phyloP scores from a whole-genome alignment of 2,329 filamentous ascomycete species.

The Pyricularia pennisetigena region DNA sequence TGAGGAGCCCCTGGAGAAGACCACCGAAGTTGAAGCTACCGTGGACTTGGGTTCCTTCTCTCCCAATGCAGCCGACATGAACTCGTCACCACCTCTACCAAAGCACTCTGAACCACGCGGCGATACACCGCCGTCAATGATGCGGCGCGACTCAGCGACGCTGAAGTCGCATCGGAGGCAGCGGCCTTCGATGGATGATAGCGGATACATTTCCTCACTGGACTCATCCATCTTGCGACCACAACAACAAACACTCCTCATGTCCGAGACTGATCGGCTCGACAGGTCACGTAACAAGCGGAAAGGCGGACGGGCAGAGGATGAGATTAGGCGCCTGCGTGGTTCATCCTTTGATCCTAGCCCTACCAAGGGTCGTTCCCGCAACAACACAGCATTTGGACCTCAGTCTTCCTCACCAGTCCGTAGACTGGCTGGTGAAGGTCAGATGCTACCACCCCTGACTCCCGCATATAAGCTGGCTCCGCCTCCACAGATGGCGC shows the following conservation, averaged over 20 bases:
- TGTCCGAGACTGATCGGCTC: constrained; percentile 68
- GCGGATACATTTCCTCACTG: constrained; percentile 92
- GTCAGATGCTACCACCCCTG: constrained; percentile 62
- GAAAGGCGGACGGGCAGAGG: constrained; percentile 70
- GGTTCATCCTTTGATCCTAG: constrained; percentile 82
- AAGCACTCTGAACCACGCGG: constrained; percentile 47
- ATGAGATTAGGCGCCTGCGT: constrained; percentile 87
- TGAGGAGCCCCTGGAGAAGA: constrained; percentile 39
- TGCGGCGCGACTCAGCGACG: constrained; percentile 43
- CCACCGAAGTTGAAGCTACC: constrained; percentile 25
- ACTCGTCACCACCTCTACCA: constrained; percentile 82
- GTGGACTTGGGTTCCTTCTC: constrained; percentile 52
- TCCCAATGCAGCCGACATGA: constrained; percentile 61
- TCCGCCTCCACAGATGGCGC: constrained; percentile 37
- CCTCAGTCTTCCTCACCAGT: constrained; percentile 60
- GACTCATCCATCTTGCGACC: constrained; percentile 81
- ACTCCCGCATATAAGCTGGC: constrained; percentile 81
- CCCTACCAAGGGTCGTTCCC: constrained; percentile 60
- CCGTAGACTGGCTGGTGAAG: constrained; percentile 32
- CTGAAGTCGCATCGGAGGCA: constrained; percentile 65
- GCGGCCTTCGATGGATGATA: constrained; percentile 74
- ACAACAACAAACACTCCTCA: constrained; percentile 56
- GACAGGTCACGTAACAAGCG: constrained; percentile 54
- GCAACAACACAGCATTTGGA: constrained; percentile 32
- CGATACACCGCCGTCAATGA: constrained; percentile 52